These are phyloP conservation scores for Russula sp. DNA, from an alignment of 768 basidiomycete species.

Conservation along the genomic window DNA sequence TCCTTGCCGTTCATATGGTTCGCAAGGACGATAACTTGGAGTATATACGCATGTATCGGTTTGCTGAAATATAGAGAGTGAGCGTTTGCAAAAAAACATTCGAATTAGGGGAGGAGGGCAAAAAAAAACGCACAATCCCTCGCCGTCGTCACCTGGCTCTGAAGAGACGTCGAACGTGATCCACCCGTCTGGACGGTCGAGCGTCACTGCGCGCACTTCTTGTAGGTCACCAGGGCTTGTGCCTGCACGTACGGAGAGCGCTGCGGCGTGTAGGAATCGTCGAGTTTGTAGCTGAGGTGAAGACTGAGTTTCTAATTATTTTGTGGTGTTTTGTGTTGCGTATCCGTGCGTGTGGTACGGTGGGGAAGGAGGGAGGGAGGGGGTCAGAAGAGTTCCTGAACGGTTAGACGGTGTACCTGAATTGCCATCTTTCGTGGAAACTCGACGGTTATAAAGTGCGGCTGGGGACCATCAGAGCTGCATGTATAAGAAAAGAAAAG, in stretches of 20 bases:
- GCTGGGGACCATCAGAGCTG: slow-evolving; percentile 93
- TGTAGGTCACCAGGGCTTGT: slow-evolving; percentile 90
- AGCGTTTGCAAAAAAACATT: no score
- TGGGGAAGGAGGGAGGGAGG: neutral
- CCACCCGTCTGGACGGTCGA: slow-evolving; percentile 95
- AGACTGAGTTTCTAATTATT: slow-evolving; percentile 76
- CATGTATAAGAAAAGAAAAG: no score
- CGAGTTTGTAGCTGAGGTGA: slow-evolving; percentile 72
- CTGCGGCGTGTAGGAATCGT: slow-evolving; percentile 96
- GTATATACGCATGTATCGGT: slow-evolving; percentile 82
- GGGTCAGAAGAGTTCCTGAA: neutral
- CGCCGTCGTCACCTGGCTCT: slow-evolving; percentile 74
- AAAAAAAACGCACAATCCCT: slow-evolving; percentile 59
- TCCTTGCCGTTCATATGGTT: slow-evolving; percentile 99
- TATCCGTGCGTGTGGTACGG: neutral
- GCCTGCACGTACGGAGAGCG: slow-evolving; percentile 86
- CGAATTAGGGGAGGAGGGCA: neutral
- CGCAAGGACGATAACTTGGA: slow-evolving; percentile 85
- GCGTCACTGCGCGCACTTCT: slow-evolving; percentile 79
- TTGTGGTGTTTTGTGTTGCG: neutral
- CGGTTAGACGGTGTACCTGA: slow-evolving; percentile 51
- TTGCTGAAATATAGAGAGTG: slow-evolving; percentile 49
- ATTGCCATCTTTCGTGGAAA: slow-evolving; percentile 89
- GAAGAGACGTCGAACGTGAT: slow-evolving; percentile 81
- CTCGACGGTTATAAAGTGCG: slow-evolving; percentile 92